phyloP scores from a whole-genome alignment of 192 early-diverging fungal species.

The Glomus cerebriforme region DNA sequence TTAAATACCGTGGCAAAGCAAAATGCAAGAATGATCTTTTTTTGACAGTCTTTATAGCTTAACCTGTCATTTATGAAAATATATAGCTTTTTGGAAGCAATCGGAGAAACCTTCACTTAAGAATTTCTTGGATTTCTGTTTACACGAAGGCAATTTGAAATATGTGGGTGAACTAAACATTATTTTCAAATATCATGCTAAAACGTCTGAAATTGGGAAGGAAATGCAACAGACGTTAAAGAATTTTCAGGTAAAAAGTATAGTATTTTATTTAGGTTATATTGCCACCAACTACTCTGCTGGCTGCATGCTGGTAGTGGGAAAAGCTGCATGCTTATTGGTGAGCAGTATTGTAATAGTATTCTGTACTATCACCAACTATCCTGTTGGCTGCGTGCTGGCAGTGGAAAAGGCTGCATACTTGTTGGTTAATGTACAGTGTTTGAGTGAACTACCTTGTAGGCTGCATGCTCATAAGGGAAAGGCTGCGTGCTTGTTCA shows the following conservation, averaged over 20 bases:
- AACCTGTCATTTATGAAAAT: neutral
- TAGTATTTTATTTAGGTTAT: slow-evolving; percentile 1
- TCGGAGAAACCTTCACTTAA: slow-evolving; percentile 20
- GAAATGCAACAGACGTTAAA: neutral
- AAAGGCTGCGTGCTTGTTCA: slow-evolving; percentile 16
- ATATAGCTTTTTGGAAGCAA: slow-evolving; percentile 15
- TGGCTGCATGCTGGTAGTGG: slow-evolving; percentile 1
- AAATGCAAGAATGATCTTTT: neutral
- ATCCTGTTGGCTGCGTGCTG: slow-evolving; percentile 6
- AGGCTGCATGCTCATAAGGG: slow-evolving; percentile 5
- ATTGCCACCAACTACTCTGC: slow-evolving; percentile 3
- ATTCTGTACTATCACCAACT: neutral
- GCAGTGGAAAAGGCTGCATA: slow-evolving; percentile 5
- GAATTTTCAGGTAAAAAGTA: slow-evolving; percentile 25
- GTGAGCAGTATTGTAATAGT: slow-evolving; percentile 2
- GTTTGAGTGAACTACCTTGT: slow-evolving; percentile 9
- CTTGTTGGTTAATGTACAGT: slow-evolving; percentile 14
- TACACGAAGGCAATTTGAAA: slow-evolving; percentile 18
- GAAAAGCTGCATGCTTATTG: slow-evolving; percentile 23
- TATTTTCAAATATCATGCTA: slow-evolving; percentile 6
- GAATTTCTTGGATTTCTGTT: slow-evolving; percentile 26
- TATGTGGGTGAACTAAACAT: slow-evolving; percentile 21
- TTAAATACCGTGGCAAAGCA: neutral
- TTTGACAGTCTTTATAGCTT: neutral
- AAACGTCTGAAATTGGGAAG: slow-evolving; percentile 12